phyloP scores from a whole-genome alignment of 495 filamentous ascomycete species.

The Zalerion maritima region DNA sequence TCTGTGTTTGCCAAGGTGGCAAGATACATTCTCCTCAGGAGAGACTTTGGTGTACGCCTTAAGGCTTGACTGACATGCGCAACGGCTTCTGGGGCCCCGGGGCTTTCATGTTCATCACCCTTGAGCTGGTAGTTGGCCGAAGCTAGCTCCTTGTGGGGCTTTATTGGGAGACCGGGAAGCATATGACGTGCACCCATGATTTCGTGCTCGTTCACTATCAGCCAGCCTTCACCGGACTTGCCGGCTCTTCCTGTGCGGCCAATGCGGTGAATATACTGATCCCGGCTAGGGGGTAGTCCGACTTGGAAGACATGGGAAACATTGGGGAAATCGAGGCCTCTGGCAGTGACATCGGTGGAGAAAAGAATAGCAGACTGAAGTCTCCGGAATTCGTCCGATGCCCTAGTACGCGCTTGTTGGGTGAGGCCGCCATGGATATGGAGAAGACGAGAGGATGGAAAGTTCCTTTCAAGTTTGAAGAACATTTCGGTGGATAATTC shows the following conservation, averaged over 20 bases:
- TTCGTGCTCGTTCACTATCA: constrained; percentile 53
- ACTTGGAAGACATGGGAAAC: constrained; percentile 85
- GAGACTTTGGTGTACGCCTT: constrained; percentile 18
- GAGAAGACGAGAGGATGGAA: too few species aligned
- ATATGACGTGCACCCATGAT: constrained; percentile 26
- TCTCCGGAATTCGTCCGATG: constrained; percentile 55
- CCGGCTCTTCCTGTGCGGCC: constrained; percentile 59
- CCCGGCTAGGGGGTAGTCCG: constrained; percentile 52
- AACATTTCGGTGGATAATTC: constrained; percentile 47
- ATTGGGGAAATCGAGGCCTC: constrained; percentile 94
- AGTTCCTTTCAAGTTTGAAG: constrained; percentile 29
- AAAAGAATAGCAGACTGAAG: constrained; percentile 58
- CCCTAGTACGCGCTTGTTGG: constrained; percentile 50
- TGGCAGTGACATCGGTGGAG: constrained; percentile 85
- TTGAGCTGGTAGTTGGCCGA: constrained; percentile 25
- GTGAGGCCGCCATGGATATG: constrained; percentile 69
- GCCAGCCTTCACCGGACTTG: constrained; percentile 66
- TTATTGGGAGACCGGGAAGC: constrained; percentile 52
- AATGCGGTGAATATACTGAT: constrained; percentile 81
- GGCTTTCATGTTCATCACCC: constrained; percentile 34
- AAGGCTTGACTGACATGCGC: constrained; percentile 18
- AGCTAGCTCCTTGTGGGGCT: constrained; percentile 38
- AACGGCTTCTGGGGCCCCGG: constrained; percentile 20
- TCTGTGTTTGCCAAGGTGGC: constrained; percentile 36
- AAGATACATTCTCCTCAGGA: constrained; percentile 24